Conservation (phyloP, 1,284 basidiomycete species). For the Trichosporon inkin region DNA sequence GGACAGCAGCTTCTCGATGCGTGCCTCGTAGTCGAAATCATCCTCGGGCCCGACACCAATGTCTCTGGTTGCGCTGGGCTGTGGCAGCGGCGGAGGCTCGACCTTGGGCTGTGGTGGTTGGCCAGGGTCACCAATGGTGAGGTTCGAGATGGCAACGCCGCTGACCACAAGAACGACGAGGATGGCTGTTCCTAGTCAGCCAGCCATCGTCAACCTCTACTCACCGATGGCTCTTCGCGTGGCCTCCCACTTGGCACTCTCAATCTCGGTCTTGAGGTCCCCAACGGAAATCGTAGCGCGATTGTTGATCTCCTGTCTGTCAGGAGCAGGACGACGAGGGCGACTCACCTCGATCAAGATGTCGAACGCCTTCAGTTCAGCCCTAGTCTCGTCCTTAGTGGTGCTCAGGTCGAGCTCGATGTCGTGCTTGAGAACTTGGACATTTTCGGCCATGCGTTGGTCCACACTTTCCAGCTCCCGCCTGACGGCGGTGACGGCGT, state of each 20-base stretch:
- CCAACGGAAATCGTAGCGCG: slow-evolving; percentile 79
- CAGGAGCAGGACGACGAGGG: slow-evolving; percentile 8
- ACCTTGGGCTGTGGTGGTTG: slow-evolving; percentile 10
- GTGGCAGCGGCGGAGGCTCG: slow-evolving; percentile 10
- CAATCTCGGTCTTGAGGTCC: slow-evolving; percentile 78
- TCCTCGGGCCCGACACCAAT: slow-evolving; percentile 41
- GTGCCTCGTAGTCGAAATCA: slow-evolving; percentile 34
- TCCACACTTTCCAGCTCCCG: slow-evolving; percentile 83
- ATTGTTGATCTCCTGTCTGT: slow-evolving; percentile 70
- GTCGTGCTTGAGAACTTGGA: slow-evolving; percentile 67
- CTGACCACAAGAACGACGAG: slow-evolving; percentile 30
- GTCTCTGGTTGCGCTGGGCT: slow-evolving; percentile 29
- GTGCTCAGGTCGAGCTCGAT: slow-evolving; percentile 95
- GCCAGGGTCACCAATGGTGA: slow-evolving; percentile 15
- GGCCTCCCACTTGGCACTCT: slow-evolving; percentile 87
- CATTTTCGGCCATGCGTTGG: slow-evolving; percentile 90
- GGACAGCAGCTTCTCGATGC: slow-evolving; percentile 22
- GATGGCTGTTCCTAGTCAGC: slow-evolving; percentile 29
- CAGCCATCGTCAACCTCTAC: slow-evolving; percentile 38
- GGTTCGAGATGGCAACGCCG: slow-evolving; percentile 19
- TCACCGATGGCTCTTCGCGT: slow-evolving; percentile 77
- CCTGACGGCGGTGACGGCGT: slow-evolving; percentile 69
- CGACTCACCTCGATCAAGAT: slow-evolving; percentile 76
- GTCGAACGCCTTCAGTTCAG: slow-evolving; percentile 80
- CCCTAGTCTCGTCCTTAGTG: slow-evolving; percentile 86